Conservation (phyloP, 2,329 filamentous ascomycete genomes). For the Aspergillus pseudoviridinutans region DNA sequence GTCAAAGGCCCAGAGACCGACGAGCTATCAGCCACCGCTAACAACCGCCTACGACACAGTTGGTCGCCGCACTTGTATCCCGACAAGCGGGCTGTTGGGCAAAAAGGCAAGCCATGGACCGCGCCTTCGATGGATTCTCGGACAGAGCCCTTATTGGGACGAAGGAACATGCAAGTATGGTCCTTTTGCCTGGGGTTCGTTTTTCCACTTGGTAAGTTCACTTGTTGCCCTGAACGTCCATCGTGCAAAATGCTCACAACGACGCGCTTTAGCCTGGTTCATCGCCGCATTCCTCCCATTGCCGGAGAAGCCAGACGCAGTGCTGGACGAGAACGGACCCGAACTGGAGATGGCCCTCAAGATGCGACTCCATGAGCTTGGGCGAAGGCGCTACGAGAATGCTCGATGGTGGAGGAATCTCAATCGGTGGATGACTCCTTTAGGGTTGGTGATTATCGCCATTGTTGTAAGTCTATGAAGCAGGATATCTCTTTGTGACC, state of each 20-base stretch:
- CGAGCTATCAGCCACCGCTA: constrained; percentile 27
- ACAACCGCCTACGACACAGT: constrained; percentile 53
- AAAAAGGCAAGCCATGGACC: constrained; percentile 61
- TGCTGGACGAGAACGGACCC: constrained; percentile 45
- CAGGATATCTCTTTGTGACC: not conserved
- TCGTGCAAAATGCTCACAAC: constrained; percentile 4
- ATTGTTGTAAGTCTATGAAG: constrained; percentile 46
- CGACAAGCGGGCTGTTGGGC: constrained; percentile 57
- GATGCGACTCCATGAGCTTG: constrained; percentile 41
- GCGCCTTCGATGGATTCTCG: constrained; percentile 67
- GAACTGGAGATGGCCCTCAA: constrained; percentile 44
- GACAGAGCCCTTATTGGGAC: constrained; percentile 58
- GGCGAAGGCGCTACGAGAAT: constrained; percentile 52
- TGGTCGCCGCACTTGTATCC: constrained; percentile 70
- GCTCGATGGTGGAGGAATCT: constrained; percentile 63
- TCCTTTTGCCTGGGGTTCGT: constrained; percentile 75
- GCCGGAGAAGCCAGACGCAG: constrained; percentile 52
- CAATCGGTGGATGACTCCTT: constrained; percentile 58
- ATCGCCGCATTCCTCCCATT: constrained; percentile 71
- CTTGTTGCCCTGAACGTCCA: not conserved
- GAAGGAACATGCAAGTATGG: constrained; percentile 69
- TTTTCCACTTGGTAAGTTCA: constrained; percentile 63
- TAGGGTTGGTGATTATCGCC: constrained; percentile 54
- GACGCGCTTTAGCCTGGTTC: constrained; percentile 63
- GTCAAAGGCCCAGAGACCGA: constrained; percentile 26